Conservation (phyloP, 768 basidiomycete species). For the Gymnopilus dilepis region DNA sequence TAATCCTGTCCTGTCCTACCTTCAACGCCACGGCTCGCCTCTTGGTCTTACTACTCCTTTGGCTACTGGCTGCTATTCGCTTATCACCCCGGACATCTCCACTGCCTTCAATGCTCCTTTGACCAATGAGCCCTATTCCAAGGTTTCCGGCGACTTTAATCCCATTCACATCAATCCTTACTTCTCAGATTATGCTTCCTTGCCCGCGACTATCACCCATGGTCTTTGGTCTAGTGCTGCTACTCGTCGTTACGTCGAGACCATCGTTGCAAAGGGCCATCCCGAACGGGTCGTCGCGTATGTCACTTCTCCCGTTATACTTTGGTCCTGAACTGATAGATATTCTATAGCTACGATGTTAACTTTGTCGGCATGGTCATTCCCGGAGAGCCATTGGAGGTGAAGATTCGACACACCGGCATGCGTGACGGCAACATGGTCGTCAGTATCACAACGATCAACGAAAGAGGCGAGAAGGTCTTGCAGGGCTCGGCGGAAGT, state of each 20-base stretch:
- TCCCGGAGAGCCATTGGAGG: constrained; percentile 84
- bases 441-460: constrained; percentile 85
- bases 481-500: constrained; percentile 93
- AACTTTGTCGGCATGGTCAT: constrained; percentile 98
- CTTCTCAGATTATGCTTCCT: constrained; percentile 91
- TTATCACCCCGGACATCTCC: constrained; percentile 64
- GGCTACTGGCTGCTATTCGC: constrained; percentile 84
- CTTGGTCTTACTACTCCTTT: constrained; percentile 81
- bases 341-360: constrained; percentile 76
- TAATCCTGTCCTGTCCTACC: constrained; percentile 92
- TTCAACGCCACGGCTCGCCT: constrained; percentile 87
- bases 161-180: constrained; percentile 99
- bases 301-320: constrained; percentile 38
- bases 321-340: constrained; percentile 9
- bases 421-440: constrained; percentile 96
- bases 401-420: constrained; percentile 86
- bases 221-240: constrained; percentile 98
- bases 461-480: constrained; percentile 88
- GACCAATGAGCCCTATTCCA: constrained; percentile 95
- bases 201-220: constrained; percentile 97
- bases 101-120: constrained; percentile 82
- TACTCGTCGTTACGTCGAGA: constrained; percentile 91
- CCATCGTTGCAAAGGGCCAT: constrained; percentile 89
- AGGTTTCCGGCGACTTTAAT: constrained; percentile 97
- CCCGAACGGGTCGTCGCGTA: constrained; percentile 90